Conservation (phyloP, 116 monocot genomes). For the Cymodocea nodosa region DNA sequence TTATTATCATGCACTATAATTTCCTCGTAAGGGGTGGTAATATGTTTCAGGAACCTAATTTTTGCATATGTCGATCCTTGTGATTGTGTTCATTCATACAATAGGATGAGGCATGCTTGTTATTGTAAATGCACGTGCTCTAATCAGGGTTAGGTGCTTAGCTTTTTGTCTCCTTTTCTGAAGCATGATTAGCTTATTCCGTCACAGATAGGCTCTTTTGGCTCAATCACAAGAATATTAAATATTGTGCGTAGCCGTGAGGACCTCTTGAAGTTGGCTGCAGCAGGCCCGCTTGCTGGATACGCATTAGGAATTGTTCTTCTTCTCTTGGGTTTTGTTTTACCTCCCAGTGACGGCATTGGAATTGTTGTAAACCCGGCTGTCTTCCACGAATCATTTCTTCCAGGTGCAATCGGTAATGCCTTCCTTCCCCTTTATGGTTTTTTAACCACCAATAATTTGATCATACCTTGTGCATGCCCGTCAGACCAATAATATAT, state of each 20-base stretch:
- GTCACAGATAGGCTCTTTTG: slow-evolving; percentile 89
- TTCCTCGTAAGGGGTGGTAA: too few relatives aligned
- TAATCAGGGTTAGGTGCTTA: neutral
- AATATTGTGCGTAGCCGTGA: slow-evolving; percentile 68
- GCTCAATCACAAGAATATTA: slow-evolving; percentile 77
- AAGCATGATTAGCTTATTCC: slow-evolving; percentile 12
- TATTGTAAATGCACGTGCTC: too few relatives aligned
- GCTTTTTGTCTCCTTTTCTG: neutral
- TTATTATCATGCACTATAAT: neutral
- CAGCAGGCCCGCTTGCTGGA: slow-evolving; percentile 83
- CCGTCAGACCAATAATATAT: too few relatives aligned
- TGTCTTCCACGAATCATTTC: slow-evolving; percentile 89
- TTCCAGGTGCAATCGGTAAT: slow-evolving; percentile 76
- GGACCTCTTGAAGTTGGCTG: slow-evolving; percentile 71
- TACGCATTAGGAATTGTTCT: slow-evolving; percentile 58
- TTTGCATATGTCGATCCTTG: too few relatives aligned
- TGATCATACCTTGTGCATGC: too few relatives aligned
- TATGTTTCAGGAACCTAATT: too few relatives aligned
- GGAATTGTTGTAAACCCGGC: slow-evolving; percentile 72
- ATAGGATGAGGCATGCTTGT: too few relatives aligned
- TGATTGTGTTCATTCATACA: too few relatives aligned
- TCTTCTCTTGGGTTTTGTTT: slow-evolving; percentile 62
- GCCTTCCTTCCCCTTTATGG: neutral
- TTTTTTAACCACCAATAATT: neutral
- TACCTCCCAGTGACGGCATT: slow-evolving; percentile 73